Evolutionary conservation across 176 grass and related monocot genomes (phyloP).

Genomic region (Triticum timopheevii): DNA sequence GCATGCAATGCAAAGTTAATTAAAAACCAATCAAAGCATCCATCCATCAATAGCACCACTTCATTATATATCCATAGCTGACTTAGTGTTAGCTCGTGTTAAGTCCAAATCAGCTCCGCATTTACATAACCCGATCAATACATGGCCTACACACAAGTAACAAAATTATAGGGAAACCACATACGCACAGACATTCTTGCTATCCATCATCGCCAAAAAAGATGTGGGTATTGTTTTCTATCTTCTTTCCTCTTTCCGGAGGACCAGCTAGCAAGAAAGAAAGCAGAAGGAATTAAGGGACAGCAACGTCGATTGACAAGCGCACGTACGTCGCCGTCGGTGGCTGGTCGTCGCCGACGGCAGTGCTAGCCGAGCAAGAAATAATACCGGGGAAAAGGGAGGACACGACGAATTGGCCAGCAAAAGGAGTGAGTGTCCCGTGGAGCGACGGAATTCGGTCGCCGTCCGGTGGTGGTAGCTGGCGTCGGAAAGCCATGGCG

Average conservation of each 20-base stretch:
- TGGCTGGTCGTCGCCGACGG: too few species aligned
- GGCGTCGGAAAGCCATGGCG: too few species aligned
- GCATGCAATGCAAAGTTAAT: conserved; percentile 20
- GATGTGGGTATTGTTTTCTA: neutral
- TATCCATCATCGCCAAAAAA: neutral
- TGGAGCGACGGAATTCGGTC: too few species aligned
- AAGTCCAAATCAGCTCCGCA: conserved; percentile 33
- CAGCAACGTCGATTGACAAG: neutral
- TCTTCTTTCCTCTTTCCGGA: too few species aligned
- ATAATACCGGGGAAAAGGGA: neutral
- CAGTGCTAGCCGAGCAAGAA: too few species aligned
- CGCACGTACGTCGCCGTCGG: neutral
- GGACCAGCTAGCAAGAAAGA: neutral
- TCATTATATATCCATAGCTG: neutral
- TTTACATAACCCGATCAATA: neutral
- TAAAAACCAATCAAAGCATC: conserved; percentile 38
- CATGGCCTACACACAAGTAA: neutral
- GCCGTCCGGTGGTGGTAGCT: too few species aligned
- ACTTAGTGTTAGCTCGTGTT: conserved; percentile 40
- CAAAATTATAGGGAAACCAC: conserved; percentile 25
- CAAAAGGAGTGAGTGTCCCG: too few species aligned
- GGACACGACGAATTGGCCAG: neutral
- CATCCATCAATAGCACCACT: neutral
- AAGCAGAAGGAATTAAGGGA: neutral
- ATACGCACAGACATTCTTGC: neutral